Percentiles rank a stretch among this genome's conserved stretches.
Evolutionary conservation across 306 rosid species (phyloP).

Genomic region (Sphenostylis stenocarpa): DNA sequence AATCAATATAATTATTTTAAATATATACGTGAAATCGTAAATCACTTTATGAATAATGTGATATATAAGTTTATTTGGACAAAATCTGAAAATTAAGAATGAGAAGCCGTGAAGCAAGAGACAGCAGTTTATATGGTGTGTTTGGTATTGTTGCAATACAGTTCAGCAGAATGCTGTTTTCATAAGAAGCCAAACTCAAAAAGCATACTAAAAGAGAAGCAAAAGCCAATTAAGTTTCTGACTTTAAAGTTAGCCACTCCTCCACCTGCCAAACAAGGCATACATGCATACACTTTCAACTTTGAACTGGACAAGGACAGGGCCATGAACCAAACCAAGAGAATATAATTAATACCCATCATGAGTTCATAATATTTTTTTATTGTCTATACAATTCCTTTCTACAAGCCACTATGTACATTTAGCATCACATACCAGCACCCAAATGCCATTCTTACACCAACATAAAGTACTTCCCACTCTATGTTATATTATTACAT

Average conservation of each 20-base stretch:
- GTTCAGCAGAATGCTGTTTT: not conserved
- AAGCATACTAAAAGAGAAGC: constrained; percentile 32
- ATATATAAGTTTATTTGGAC: too few relatives aligned
- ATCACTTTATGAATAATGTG: too few relatives aligned
- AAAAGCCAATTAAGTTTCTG: constrained; percentile 20
- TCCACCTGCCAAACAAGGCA: constrained; percentile 38
- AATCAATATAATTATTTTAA: too few relatives aligned
- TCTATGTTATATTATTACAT: constrained; percentile 39
- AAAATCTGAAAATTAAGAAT: constrained; percentile 1
- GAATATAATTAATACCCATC: constrained; percentile 46
- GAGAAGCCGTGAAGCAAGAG: not conserved
- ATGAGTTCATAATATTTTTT: constrained; percentile 35
- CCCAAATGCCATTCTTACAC: constrained; percentile 33
- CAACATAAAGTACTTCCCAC: constrained; percentile 34
- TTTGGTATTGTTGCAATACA: not conserved
- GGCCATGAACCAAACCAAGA: constrained; percentile 40
- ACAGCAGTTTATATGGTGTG: not conserved
- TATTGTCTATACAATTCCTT: constrained; percentile 45
- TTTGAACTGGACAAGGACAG: constrained; percentile 28
- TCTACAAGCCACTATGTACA: constrained; percentile 55
- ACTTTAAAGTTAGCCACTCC: constrained; percentile 33
- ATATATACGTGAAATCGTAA: too few relatives aligned
- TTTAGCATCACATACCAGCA: constrained; percentile 42
- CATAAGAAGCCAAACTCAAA: constrained; percentile 23
- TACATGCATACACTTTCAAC: constrained; percentile 14